Evolutionary conservation across 2,329 filamentous ascomycete genomes (phyloP), one percentile per base, ranked within the genome.

Genomic region (Aureobasidium sp.): DNA sequence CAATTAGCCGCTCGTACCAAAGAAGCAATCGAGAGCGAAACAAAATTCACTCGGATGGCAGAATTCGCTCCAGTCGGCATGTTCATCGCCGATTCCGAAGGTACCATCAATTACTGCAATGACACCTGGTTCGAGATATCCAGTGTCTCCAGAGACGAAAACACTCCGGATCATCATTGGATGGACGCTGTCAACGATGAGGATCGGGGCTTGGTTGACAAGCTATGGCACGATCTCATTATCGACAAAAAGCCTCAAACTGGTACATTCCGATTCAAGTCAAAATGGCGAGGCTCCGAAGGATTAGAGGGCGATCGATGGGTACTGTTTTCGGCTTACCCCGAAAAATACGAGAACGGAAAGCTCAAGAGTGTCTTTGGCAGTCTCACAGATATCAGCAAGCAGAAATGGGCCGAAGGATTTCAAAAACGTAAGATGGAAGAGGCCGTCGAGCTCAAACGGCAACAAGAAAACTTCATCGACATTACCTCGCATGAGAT

Each of bases 11-110:
- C 85, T 25, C 70, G 76, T 42, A 79, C 78, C 1, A 74, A 79
- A 63, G 75, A 80, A 64, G 77, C 76, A 2, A 72, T 73, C 22
- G 77, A 79, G 53, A 77, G 82, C 64, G 88, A 93, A 65, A 84
- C 85, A 27, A 84, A 85, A 55, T 93, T 93, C 64, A 88, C 86
- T 0, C 78, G 86, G 39, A 90, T 93, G 85, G 86, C 88, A 2
- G 87, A 90, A 63, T 88, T 89, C 58, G 85, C 86, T 0, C 88
- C 88, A 0, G 87, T 90, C 1, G 88, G 88, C 24, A 85, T 94
- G 71, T 91, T 91, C 65, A 90, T 93, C 59, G 85, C 86, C n/a
- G 79, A 89, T 62, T 76, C 79, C 0, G 68, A 74, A 35, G 88
- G 88, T 3, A 73, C 78, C 21, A 86, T 93, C 60, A 86, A 79